Base-by-base conservation (phyloP, 2,329 filamentous ascomycete genomes). In the Colletotrichum godetiae region DNA sequence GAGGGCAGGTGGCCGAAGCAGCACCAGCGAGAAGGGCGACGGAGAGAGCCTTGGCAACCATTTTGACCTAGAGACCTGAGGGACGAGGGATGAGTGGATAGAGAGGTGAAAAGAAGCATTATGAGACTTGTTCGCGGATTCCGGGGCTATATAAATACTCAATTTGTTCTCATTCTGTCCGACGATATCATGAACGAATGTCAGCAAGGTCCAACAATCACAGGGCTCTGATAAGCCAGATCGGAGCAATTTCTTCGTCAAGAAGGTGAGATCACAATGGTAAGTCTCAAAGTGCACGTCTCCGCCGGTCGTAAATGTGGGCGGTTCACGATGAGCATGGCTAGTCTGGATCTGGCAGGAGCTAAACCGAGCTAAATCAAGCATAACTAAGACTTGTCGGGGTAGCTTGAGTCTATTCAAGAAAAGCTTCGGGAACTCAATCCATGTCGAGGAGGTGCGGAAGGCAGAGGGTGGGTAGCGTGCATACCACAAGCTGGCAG, bases 1-100 rank as follows among this genome's bases (percentile, higher is more conserved):
- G 60, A 24, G 71, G 71, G 55, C 71, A 73, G 10, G 71, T 66
- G 49, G 71, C 71, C 19, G 71, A 71, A 35, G 60, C 71, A 22
- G 71, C 71, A 33, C 71, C 71, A 33, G 67, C 71, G 19, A 73
- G 61, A 19, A 73, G 67, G 19, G 61, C 71, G 67, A 73, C 55
- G 37, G 71, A 49, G 22, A 73, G 71, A 29, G 37, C 60, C 59
- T 66, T 73, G 71, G 61, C 71, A 63, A 73, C 46, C 71, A 73
- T 73, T 31, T n/a, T 66, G 67, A 33, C 13, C 11, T 35, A 33
- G 22, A 31, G 55, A 61, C 56, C 65, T 62, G 15, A 8, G 8
- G n/a, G 35, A 37, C 7, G 22, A 42, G 31, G 3, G 11, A n/a
- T 62, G 55, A 24, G 37, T 71, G 70, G 2, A 60, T 55, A 65